Base-by-base conservation (phyloP, 2,329 filamentous ascomycete species). In the Aspergillus sp. region DNA sequence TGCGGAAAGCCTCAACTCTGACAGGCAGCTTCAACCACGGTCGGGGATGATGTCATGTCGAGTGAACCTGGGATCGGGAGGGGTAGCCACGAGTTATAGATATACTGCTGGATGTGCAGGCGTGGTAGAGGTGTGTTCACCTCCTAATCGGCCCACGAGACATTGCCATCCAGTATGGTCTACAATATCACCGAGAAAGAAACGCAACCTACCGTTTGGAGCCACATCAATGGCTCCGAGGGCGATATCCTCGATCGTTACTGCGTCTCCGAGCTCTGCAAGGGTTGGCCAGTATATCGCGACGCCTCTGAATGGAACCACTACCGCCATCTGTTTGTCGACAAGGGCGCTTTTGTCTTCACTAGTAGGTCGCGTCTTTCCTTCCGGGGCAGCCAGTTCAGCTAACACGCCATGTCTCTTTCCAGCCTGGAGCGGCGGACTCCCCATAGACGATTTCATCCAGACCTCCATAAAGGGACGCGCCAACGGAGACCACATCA, bases 261-360 rank as follows among this genome's bases (percentile, higher is more conserved):
- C 10, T 55, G 52, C 23, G 5, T 55, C 15, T 55, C 52, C 9
- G 52, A 55, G 28, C 52, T 55, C 19, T 55, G 52, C 52, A 55
- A 55, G 28, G 52, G 52, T 2, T 55, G 52, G 52, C 52, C 52
- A 8, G 52, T 55, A 5, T 55, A 55, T 9, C 52, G 52, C 15
- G 52, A 55, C 7, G 52, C 52, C n/a, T 55, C 52, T 1, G 52
- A 55, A 43, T 55, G 38, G 52, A 55, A 45, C 21, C 52, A 55
- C 21, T 55, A 55, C 21, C 52, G 52, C 21, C 17, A 45, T 23
- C 23, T 55, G 0, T 55, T 55, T 21, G 52, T 21, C 23, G 30
- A 55, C 38, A 15, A 55, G 15, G 52, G 52, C 21, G 52, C 38
- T 10, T 55, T 55, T 23, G 52, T 55, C 38, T 55, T 55, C 38